Evolutionary conservation across 768 basidiomycete species (phyloP).

Genomic region (Agrocybe praecox): DNA sequence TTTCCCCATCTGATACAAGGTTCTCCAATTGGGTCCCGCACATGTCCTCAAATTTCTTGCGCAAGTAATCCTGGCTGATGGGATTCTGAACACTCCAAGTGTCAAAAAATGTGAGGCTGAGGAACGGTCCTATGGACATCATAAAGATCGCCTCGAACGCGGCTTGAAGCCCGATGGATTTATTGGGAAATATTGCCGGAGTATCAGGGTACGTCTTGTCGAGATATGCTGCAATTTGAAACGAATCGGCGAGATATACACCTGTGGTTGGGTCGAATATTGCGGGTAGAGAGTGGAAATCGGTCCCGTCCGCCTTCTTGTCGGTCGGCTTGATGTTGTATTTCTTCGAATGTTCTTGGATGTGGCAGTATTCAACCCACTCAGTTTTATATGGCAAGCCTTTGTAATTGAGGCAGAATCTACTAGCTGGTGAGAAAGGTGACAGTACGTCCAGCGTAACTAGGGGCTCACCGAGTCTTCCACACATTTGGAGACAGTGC

Average conservation of each 20-base stretch:
- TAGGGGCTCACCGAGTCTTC: not conserved
- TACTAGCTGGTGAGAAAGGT: not conserved
- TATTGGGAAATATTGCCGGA: not conserved
- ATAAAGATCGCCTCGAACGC: not conserved
- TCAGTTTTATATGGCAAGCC: not conserved
- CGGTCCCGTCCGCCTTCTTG: not conserved
- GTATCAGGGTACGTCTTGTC: constrained; percentile 1
- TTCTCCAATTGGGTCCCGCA: constrained; percentile 20
- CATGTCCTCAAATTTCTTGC: not conserved
- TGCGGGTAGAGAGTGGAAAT: not conserved
- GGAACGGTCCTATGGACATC: not conserved
- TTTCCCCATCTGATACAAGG: constrained; percentile 36
- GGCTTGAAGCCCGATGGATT: not conserved
- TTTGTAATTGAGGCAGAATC: not conserved
- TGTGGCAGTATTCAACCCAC: not conserved
- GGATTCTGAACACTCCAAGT: not conserved
- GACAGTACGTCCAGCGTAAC: not conserved
- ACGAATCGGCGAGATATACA: not conserved
- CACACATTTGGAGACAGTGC: not conserved
- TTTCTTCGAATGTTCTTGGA: not conserved
- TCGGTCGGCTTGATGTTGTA: not conserved
- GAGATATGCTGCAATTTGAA: not conserved
- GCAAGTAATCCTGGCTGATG: not conserved
- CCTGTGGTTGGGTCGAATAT: not conserved
- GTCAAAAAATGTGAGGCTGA: not conserved